These are phyloP conservation scores for Apiospora sp. DNA, from an alignment of 2,329 filamentous ascomycete species.

Conservation along the genomic window DNA sequence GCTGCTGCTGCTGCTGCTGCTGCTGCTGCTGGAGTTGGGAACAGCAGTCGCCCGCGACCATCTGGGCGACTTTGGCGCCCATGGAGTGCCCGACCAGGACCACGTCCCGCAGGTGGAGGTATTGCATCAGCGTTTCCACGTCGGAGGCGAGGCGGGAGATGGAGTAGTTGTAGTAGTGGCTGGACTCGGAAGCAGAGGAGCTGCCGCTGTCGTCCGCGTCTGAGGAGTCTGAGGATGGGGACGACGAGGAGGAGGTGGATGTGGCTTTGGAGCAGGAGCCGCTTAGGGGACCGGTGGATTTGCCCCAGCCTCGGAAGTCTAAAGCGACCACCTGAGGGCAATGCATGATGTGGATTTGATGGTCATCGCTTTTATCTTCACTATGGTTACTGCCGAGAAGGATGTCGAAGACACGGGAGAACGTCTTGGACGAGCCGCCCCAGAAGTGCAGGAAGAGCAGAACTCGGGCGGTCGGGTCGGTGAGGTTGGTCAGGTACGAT, in stretches of 20 bases:
- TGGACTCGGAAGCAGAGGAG: background rate
- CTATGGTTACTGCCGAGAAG: conserved; percentile 30
- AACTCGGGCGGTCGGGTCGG: background rate
- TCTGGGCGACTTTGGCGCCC: conserved; percentile 48
- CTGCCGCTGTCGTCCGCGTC: background rate
- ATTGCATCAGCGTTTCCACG: conserved; percentile 35
- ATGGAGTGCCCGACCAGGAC: conserved; percentile 49
- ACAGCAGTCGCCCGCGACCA: conserved; percentile 31
- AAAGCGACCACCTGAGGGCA: conserved; percentile 33
- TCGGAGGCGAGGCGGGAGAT: conserved; percentile 36
- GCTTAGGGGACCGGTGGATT: conserved; percentile 40
- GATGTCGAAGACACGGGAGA: conserved; percentile 32
- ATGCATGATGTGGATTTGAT: background rate
- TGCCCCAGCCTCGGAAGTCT: conserved; percentile 48
- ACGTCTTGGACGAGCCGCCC: conserved; percentile 47
- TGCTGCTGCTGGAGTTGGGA: background rate
- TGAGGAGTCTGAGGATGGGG: background rate
- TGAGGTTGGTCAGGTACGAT: background rate
- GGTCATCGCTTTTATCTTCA: conserved; percentile 26
- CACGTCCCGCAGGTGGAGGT: conserved; percentile 34
- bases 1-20: background rate
- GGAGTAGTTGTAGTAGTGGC: conserved; percentile 34
- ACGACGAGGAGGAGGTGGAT: background rate
- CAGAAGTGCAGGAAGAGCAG: conserved; percentile 49
- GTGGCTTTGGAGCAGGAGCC: conserved; percentile 31